A percentile compares a stretch with the other conserved stretches of the same genome.
These are phyloP conservation scores for Gracilaria gracilis DNA, from an alignment of 23 red algal genomes.

Conservation along the genomic window DNA sequence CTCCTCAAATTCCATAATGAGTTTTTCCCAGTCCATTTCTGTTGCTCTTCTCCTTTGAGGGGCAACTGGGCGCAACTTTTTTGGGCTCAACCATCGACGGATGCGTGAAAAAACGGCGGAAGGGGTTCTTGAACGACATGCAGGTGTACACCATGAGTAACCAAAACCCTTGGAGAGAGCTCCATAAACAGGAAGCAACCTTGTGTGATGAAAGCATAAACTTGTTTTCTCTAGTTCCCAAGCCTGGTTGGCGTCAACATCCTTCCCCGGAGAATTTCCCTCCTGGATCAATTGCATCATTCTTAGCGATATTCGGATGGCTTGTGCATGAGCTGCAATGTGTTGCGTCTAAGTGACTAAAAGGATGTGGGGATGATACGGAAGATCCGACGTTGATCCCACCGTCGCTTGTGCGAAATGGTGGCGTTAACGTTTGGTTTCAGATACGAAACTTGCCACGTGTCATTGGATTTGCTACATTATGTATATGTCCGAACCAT, in stretches of 20 bases:
- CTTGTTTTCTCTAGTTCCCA: neutral
- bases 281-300: neutral
- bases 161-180: neutral
- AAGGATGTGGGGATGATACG: too few relatives aligned
- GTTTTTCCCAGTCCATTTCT: conserved; percentile 55
- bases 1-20: conserved; percentile 82
- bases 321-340: neutral
- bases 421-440: too few relatives aligned
- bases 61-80: neutral
- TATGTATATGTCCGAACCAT: too few relatives aligned
- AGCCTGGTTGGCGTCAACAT: neutral
- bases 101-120: neutral
- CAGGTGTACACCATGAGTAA: neutral
- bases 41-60: conserved; percentile 11
- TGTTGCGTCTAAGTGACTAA: too few relatives aligned
- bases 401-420: too few relatives aligned
- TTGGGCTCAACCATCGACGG: conserved; percentile 4
- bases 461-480: too few relatives aligned
- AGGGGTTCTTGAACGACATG: neutral
- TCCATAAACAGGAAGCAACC: neutral
- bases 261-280: neutral
- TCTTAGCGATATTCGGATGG: neutral
- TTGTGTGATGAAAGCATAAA: neutral
- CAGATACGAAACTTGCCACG: too few relatives aligned
- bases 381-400: too few relatives aligned